Percentiles rank a stretch among this genome's conserved stretches.
phyloP scores from a whole-genome alignment of 768 basidiomycete species.

The Termitomyces sp. region DNA sequence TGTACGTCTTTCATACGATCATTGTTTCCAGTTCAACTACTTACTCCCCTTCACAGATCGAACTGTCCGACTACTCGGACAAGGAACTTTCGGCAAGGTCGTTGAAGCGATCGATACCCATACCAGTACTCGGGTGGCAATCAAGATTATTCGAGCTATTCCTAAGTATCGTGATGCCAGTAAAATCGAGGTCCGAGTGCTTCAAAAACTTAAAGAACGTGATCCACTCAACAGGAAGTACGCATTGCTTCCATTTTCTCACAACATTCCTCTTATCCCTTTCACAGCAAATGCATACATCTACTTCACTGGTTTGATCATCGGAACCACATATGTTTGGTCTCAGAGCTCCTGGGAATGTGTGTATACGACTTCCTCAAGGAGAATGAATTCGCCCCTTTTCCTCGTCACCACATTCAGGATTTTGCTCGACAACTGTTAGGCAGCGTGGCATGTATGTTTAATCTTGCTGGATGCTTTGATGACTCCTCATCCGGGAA shows the following conservation, averaged over 20 bases:
- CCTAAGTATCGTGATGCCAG: constrained; percentile 99
- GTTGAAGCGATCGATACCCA: constrained; percentile 87
- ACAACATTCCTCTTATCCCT: constrained; percentile 18
- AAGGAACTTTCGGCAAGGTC: constrained; percentile 99
- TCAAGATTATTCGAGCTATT: constrained; percentile 98
- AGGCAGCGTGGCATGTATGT: constrained; percentile 91
- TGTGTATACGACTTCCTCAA: constrained; percentile 99
- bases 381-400: constrained; percentile 95
- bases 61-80: constrained; percentile 86
- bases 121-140: constrained; percentile 78
- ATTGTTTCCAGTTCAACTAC: constrained; percentile 10
- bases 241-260: constrained; percentile 29
- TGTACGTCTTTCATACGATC: constrained; percentile 50
- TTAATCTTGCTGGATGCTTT: constrained; percentile 1
- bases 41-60: constrained; percentile 58
- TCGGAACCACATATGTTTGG: constrained; percentile 95
- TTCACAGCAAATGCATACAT: constrained; percentile 92
- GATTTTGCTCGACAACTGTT: constrained; percentile 90
- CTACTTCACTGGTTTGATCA: constrained; percentile 94
- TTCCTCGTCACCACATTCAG: constrained; percentile 95
- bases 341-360: constrained; percentile 93
- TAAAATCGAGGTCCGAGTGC: constrained; percentile 95
- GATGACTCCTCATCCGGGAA: constrained; percentile 10
- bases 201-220: constrained; percentile 84
- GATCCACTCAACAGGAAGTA: constrained; percentile 89